These are phyloP conservation scores for Sporothrix pseudoabietina DNA, from an alignment of 2,329 filamentous ascomycete species.

Conservation along the genomic window DNA sequence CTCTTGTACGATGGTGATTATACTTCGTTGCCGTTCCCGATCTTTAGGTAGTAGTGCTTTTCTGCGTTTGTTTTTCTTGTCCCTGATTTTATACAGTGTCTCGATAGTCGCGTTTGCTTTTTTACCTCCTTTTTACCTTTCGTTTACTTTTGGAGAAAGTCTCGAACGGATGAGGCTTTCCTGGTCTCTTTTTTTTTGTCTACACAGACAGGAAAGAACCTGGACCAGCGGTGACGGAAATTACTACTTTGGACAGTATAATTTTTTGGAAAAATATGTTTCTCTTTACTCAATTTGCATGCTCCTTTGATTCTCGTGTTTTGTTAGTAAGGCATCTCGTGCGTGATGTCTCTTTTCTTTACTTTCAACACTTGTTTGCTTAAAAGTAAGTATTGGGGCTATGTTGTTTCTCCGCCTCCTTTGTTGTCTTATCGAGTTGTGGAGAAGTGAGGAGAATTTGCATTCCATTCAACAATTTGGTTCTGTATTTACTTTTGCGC, in stretches of 20 bases:
- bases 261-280: neutral
- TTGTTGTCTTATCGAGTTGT: neutral
- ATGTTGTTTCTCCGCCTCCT: neutral
- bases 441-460: neutral
- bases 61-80: neutral
- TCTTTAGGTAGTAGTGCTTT: conserved; percentile 10
- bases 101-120: conserved; percentile 19
- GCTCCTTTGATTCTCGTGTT: neutral
- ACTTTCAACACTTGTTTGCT: neutral
- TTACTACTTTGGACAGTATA: conserved; percentile 14
- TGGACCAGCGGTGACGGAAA: conserved; percentile 7
- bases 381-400: neutral
- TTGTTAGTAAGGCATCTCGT: neutral
- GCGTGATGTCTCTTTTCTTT: neutral
- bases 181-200: neutral
- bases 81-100: conserved; percentile 8
- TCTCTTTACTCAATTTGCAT: neutral
- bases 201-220: neutral
- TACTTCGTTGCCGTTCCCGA: neutral
- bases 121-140: neutral
- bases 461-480: conserved; percentile 5
- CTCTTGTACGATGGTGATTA: conserved; percentile 19
- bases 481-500: neutral
- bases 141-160: conserved; percentile 14
- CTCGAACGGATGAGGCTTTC: conserved; percentile 11